Conservation (phyloP, 441 rosid genomes). For the Erodium texanum region DNA sequence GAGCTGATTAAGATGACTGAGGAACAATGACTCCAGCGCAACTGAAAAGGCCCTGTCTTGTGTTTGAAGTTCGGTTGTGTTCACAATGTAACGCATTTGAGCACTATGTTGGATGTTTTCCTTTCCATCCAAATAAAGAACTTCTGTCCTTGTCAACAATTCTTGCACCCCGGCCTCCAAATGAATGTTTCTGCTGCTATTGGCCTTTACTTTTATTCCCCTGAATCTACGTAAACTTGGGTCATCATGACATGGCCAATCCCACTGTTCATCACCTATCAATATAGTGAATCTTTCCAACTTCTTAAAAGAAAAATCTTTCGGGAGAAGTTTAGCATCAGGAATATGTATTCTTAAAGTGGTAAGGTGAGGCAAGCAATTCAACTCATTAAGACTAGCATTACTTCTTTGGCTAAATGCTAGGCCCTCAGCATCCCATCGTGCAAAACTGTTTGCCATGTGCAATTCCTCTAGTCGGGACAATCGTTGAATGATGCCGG, state of each 20-base stretch:
- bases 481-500: conserved; percentile 1
- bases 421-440: conserved; percentile 15
- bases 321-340: not conserved
- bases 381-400: conserved; percentile 17
- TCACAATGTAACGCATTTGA: not conserved
- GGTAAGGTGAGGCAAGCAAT: conserved; percentile 12
- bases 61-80: not conserved
- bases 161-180: not conserved
- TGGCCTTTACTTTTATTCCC: conserved; percentile 14
- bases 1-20: conserved; percentile 7
- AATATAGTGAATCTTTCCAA: not conserved
- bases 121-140: conserved; percentile 7
- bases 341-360: conserved; percentile 12
- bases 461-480: conserved; percentile 16
- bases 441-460: not conserved
- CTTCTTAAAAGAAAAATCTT: not conserved
- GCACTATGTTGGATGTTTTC: conserved; percentile 3
- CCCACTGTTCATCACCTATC: not conserved
- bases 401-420: not conserved
- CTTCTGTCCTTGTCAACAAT: conserved; percentile 1
- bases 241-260: not conserved
- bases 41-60: conserved; percentile 12
- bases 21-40: conserved; percentile 20
- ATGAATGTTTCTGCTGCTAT: not conserved
- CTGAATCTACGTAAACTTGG: not conserved